Evolutionary conservation across 2,329 filamentous ascomycete species (phyloP).

Genomic region (Monosporascus sp.): DNA sequence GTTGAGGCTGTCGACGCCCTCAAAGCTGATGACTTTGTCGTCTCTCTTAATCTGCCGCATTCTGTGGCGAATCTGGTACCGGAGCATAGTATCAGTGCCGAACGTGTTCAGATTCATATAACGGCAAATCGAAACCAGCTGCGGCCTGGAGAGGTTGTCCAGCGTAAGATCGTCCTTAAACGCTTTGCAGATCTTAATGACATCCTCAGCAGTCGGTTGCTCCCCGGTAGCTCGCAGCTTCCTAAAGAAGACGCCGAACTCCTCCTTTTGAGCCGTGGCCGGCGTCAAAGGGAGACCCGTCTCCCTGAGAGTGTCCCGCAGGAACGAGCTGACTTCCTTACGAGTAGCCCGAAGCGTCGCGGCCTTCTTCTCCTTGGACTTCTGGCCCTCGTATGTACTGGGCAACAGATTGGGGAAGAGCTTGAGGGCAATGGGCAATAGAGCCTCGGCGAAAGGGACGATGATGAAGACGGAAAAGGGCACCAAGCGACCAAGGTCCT

Average conservation of each 20-base stretch:
- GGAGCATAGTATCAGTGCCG: slow-evolving; percentile 94
- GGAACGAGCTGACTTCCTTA: slow-evolving; percentile 88
- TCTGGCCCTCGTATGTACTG: slow-evolving; percentile 92
- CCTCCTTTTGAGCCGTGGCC: slow-evolving; percentile 81
- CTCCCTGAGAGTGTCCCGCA: slow-evolving; percentile 83
- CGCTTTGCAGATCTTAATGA: slow-evolving; percentile 98
- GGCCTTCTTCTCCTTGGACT: slow-evolving; percentile 85
- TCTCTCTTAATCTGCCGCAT: slow-evolving; percentile 99
- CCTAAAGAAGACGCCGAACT: slow-evolving; percentile 95
- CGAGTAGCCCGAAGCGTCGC: slow-evolving; percentile 74
- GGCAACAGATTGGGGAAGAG: slow-evolving; percentile 96
- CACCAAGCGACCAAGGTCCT: slow-evolving; percentile 86
- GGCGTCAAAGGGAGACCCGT: slow-evolving; percentile 85
- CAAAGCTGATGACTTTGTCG: slow-evolving; percentile 87
- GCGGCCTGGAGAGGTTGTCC: slow-evolving; percentile 92
- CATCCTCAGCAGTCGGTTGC: slow-evolving; percentile 78
- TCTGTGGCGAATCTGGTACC: slow-evolving; percentile 92
- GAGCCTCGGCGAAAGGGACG: slow-evolving; percentile 89
- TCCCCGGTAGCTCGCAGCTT: slow-evolving; percentile 92
- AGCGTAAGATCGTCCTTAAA: slow-evolving; percentile 97
- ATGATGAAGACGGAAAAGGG: slow-evolving; percentile 97
- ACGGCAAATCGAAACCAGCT: slow-evolving; percentile 94
- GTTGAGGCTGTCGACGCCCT: slow-evolving; percentile 90
- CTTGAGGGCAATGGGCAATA: slow-evolving; percentile 86
- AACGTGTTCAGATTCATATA: slow-evolving; percentile 98